These are phyloP conservation scores for Euphorbia schlechtendalii DNA, from an alignment of 441 rosid species.

Conservation along the genomic window DNA sequence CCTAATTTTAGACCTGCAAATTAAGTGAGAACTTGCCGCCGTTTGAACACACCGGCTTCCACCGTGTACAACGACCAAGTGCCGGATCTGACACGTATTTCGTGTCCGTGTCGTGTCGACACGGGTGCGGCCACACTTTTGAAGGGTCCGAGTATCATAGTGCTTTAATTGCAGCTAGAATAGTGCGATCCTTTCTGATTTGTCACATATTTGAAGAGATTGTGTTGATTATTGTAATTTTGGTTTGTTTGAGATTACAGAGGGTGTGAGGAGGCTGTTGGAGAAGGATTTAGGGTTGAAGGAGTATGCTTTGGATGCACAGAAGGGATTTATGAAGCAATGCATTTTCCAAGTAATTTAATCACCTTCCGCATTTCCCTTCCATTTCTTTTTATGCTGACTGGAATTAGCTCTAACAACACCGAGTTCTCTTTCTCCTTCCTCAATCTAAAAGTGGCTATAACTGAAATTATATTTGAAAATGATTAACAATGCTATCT, in stretches of 20 bases:
- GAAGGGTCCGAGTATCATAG: too few species aligned
- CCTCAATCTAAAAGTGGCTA: neutral
- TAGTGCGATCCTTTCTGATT: neutral
- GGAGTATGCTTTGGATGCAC: constrained; percentile 56
- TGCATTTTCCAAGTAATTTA: constrained; percentile 46
- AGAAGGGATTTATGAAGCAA: constrained; percentile 63
- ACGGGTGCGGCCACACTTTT: too few species aligned
- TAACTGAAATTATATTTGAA: too few species aligned
- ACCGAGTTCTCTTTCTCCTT: neutral
- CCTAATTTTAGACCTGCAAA: too few species aligned
- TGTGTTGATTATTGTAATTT: neutral
- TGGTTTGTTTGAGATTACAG: constrained; percentile 41
- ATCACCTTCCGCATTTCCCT: neutral
- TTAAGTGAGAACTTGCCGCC: too few species aligned
- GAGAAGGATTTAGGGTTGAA: constrained; percentile 76
- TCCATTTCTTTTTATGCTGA: neutral
- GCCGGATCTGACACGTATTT: too few species aligned
- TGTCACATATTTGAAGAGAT: neutral
- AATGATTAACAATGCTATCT: neutral
- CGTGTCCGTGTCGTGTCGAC: too few species aligned
- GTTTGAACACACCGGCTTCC: too few species aligned
- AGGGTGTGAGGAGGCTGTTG: constrained; percentile 70
- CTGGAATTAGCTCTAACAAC: neutral
- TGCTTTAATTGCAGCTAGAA: neutral
- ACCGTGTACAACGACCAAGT: too few species aligned